Evolutionary conservation across 306 rosid species (phyloP), one percentile per base, ranked within the genome.

Genomic region (apple (Malus domestica)): DNA sequence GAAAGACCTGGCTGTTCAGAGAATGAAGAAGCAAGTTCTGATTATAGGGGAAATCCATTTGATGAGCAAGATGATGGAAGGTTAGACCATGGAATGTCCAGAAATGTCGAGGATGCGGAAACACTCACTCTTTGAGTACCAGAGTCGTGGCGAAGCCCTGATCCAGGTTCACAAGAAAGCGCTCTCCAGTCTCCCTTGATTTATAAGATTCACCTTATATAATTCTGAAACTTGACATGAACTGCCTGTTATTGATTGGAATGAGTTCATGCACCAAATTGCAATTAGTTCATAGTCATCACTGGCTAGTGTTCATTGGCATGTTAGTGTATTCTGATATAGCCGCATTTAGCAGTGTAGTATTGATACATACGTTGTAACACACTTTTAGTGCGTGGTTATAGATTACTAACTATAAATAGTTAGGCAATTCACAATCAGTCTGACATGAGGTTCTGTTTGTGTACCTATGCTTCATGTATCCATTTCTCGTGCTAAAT

Each of bases 1-100:
- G 99, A 96, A 84, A 96, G 98, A 78, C 99, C 98, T 14, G 98
- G 98, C 54, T 92, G 96, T 65, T 80, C 88, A 22, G 97, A 92
- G 80, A 92, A 88, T 86, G 99, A 95, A 87, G 97, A 95, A 86
- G 97, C 97, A 51, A 88, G 85, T 74, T 95, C 97, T 80, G 90
- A 85, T 85, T 87, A 88, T 67, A 83, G 89, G 74, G 88, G 75
- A 76, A 89, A 73, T 76, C 75, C 85, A 8, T 74, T 59, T 57
- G 90, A 84, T 22, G 99, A 91, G 80, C 91, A 85, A 72, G 91
- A 90, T 6, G 93, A 86, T 64, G 90, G 93, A 42, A 83, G 84
- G 68, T 45, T 86, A 12, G 84, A 78, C 75, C 87, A 76, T 78
- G 91, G 91, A 78, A 81, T 88, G 59, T 80, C 96, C 69, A 84